Evolutionary conservation across 2,329 filamentous ascomycete species (phyloP), one percentile per base, ranked within the genome.

Genomic region (Rasamsonia emersonii): DNA sequence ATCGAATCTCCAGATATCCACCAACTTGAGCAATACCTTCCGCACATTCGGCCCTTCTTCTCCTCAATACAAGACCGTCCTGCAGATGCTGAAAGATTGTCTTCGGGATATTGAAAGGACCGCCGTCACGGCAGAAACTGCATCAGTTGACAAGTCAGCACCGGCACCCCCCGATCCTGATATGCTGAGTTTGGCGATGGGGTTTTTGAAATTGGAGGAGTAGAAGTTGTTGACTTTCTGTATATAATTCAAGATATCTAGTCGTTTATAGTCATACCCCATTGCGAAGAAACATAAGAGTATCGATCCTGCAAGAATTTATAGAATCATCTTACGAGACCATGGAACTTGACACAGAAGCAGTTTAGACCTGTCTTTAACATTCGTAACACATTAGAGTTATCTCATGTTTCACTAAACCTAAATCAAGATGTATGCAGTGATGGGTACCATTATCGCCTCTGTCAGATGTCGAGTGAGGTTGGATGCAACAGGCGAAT

Each of bases 1-100:
- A 28, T 17, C 2, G 14, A 18, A n/a, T 6, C 15, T 14, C 9
- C 33, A 63, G 59, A 55, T 63, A 29, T 55, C 61, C n/a, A 54
- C 47, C 33, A 67, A 59, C 30, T 58, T 63, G 13, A 49, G 50
- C 21, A 65, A 62, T 29, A 60, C 56, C 3, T 45, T 58, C 4
- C 44, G 50, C 18, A 61, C 59, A 4, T 63, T 60, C 36, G 59
- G 59, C 5, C 26, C 54, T 9, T 48, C 47, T 2, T 62, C 58
- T 5, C 41, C 33, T 9, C 58, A 63, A 35, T 60, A 61, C 30
- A 50, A 53, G 17, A 46, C 47, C 2, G 50, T 65, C 11, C 40
- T 60, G 9, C 46, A 47, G 7, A 59, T 56, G 6, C 43, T 63
- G 9, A 54, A 51, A 24, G 44, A 53, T 10, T 53, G 44, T 36